A percentile compares a stretch with the other conserved stretches of the same genome.
These are phyloP conservation scores for Sistotremastrum suecicum DNA, from an alignment of 768 basidiomycete species.

Conservation along the genomic window DNA sequence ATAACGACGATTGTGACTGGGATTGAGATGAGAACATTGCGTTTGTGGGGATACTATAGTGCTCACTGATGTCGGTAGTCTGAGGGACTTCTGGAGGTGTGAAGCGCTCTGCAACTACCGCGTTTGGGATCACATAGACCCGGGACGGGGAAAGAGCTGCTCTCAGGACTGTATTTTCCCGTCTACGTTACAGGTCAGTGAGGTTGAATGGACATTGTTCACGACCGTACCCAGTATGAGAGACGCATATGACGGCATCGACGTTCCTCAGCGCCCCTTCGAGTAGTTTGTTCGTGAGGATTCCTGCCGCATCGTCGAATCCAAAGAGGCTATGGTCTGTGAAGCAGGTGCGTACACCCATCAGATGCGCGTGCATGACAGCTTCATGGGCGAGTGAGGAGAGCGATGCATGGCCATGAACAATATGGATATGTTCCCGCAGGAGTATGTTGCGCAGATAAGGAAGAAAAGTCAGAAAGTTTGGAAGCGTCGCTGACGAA, in stretches of 20 bases:
- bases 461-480: conserved; percentile 86
- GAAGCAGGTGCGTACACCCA: conserved; percentile 84
- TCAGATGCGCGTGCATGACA: conserved; percentile 74
- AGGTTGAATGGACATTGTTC: not conserved
- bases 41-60: not conserved
- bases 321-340: conserved; percentile 97
- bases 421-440: conserved; percentile 71
- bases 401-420: conserved; percentile 87
- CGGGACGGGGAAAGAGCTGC: conserved; percentile 50
- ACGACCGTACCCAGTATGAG: conserved; percentile 73
- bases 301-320: conserved; percentile 93
- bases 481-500: conserved; percentile 86
- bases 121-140: conserved; percentile 90
- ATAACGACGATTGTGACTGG: conserved; percentile 85
- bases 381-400: conserved; percentile 88
- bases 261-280: conserved; percentile 78
- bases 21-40: not conserved
- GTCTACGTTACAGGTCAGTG: conserved; percentile 31
- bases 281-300: conserved; percentile 91
- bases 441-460: conserved; percentile 82
- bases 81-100: conserved; percentile 37
- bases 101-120: conserved; percentile 79
- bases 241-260: conserved; percentile 91
- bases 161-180: conserved; percentile 93
- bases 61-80: conserved; percentile 43